phyloP scores from a whole-genome alignment of 1,284 basidiomycete species.

The Cryptococcus amylolentus region DNA sequence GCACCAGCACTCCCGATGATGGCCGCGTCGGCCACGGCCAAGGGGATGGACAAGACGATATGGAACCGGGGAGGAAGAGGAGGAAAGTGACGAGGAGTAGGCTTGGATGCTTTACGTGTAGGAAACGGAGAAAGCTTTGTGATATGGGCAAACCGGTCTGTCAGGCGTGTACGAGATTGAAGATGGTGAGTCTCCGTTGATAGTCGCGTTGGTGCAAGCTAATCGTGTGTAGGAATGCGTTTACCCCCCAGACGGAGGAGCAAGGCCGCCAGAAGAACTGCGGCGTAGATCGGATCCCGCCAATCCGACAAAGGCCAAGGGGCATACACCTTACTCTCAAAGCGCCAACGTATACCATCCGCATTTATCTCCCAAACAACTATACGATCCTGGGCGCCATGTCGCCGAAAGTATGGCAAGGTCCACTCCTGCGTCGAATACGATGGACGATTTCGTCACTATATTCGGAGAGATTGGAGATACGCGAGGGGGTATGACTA shows the following conservation, averaged over 20 bases:
- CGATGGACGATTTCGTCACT: slow-evolving; percentile 15
- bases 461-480: slow-evolving; percentile 15
- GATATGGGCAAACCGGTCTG: slow-evolving; percentile 26
- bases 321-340: not conserved
- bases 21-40: not conserved
- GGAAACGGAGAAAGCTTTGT: slow-evolving; percentile 30
- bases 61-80: slow-evolving; percentile 15
- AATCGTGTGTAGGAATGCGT: slow-evolving; percentile 17
- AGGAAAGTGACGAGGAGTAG: slow-evolving; percentile 25
- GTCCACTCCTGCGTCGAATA: slow-evolving; percentile 3
- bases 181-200: slow-evolving; percentile 17
- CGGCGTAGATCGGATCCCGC: not conserved
- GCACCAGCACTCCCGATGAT: not conserved
- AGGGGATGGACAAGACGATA: not conserved
- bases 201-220: not conserved
- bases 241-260: slow-evolving; percentile 21
- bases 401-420: not conserved
- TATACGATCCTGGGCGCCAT: not conserved
- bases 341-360: not conserved
- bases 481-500: not conserved
- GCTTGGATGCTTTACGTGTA: slow-evolving; percentile 26
- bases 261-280: not conserved
- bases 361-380: not conserved
- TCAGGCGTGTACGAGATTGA: slow-evolving; percentile 22
- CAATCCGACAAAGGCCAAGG: not conserved